These are phyloP conservation scores for Verticillium nonalfalfae DNA, from an alignment of 2,329 filamentous ascomycete species.

Conservation along the genomic window DNA sequence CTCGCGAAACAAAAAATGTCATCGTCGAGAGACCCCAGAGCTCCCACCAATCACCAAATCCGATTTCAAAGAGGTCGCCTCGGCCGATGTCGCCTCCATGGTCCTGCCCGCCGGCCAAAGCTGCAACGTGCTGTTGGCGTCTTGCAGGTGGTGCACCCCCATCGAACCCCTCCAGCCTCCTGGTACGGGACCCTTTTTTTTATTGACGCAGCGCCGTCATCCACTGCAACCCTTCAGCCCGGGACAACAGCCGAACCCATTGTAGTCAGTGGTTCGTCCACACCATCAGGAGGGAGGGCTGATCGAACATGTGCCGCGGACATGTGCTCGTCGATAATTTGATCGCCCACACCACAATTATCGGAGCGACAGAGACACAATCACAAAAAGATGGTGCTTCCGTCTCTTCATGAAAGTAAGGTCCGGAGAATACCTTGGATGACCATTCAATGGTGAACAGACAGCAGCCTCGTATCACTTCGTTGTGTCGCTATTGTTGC, in stretches of 20 bases:
- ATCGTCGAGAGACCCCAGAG: conserved; percentile 10
- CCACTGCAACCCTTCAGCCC: background rate
- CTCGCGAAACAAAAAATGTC: conserved; percentile 13
- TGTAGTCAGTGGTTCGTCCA: background rate
- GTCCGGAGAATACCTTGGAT: no score
- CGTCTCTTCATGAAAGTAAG: no score
- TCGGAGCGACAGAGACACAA: background rate
- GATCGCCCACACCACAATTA: background rate
- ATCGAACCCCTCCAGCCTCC: background rate
- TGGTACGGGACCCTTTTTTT: conserved; percentile 1
- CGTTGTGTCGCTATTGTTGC: background rate
- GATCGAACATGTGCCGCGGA: background rate
- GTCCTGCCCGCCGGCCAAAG: conserved; percentile 4
- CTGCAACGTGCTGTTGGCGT: background rate
- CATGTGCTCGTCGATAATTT: background rate
- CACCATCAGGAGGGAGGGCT: background rate
- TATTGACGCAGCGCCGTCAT: background rate
- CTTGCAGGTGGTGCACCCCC: background rate
- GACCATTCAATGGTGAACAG: background rate
- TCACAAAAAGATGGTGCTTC: no score
- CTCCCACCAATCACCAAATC: conserved; percentile 10
- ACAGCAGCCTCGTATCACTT: background rate
- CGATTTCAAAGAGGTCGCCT: conserved; percentile 12
- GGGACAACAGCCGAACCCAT: background rate
- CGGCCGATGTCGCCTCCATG: conserved; percentile 12